Evolutionary conservation across 2,329 filamentous ascomycete species (phyloP).

Genomic region (Colletotrichum neosansevieriae): DNA sequence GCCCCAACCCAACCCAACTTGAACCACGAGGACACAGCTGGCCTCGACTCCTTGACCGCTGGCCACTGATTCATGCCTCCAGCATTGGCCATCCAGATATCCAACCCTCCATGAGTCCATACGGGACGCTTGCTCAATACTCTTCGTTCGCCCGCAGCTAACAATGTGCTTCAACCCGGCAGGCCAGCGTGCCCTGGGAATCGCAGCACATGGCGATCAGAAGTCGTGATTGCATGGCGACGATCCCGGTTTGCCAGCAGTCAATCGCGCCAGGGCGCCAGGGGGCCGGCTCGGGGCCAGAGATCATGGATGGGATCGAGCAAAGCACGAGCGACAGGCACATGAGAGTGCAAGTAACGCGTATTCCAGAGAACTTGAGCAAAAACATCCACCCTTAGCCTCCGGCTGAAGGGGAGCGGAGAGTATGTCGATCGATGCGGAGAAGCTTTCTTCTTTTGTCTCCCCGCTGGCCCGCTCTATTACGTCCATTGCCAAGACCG

Average conservation of each 20-base stretch:
- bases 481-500: conserved; percentile 24
- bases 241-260: conserved; percentile 31
- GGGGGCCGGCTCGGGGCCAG: conserved; percentile 27
- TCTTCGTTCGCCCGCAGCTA: conserved; percentile 12
- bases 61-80: conserved; percentile 8
- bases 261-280: conserved; percentile 10
- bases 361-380: neutral
- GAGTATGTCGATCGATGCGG: conserved; percentile 39
- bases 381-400: conserved; percentile 13
- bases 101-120: too few species aligned
- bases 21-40: conserved; percentile 13
- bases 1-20: conserved; percentile 25
- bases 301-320: conserved; percentile 25
- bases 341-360: neutral
- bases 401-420: conserved; percentile 39
- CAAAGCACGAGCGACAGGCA: conserved; percentile 12
- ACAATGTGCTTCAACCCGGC: conserved; percentile 1
- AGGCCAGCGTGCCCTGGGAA: conserved; percentile 4
- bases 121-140: neutral
- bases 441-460: conserved; percentile 38
- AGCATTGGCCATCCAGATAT: too few species aligned
- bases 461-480: conserved; percentile 21
- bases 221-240: conserved; percentile 28
- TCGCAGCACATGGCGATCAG: conserved; percentile 30
- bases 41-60: conserved; percentile 4